These are phyloP conservation scores for Zea luxurians DNA, from an alignment of 176 grass and related monocot genomes.

Conservation along the genomic window DNA sequence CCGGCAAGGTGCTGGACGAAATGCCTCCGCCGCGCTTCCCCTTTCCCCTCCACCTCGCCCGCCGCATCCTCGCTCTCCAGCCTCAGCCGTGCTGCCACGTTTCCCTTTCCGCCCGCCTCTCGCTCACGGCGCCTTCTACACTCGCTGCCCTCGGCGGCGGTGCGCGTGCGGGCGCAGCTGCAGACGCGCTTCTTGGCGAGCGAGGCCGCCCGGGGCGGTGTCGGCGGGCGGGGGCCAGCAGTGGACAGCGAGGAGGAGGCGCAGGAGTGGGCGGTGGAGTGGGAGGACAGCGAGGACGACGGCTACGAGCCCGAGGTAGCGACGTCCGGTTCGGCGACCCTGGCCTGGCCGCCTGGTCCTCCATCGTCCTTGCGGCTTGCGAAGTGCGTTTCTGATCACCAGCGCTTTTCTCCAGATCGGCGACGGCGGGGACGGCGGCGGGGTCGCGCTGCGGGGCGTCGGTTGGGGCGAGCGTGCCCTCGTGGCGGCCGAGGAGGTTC, in stretches of 20 bases:
- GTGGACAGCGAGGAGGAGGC: not conserved
- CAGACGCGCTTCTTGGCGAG: conserved; percentile 30
- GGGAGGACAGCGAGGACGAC: conserved; percentile 68
- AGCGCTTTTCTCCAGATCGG: conserved; percentile 55
- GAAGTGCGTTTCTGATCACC: not conserved
- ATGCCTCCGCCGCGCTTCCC: not conserved
- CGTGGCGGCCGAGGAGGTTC: conserved; percentile 55
- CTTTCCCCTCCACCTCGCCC: not conserved
- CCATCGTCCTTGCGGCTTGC: not conserved
- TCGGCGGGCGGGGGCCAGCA: not conserved
- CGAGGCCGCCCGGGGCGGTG: conserved; percentile 15
- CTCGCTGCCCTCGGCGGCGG: not conserved
- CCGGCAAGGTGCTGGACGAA: conserved; percentile 45
- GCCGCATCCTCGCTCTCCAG: not conserved
- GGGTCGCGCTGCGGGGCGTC: conserved; percentile 60
- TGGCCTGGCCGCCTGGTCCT: too few species aligned
- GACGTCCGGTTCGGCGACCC: not conserved
- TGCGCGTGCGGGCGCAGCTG: not conserved
- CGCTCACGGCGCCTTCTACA: not conserved
- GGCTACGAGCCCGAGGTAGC: conserved; percentile 48
- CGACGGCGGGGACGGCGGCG: conserved; percentile 80
- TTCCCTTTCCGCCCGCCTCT: not conserved
- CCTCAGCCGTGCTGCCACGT: not conserved
- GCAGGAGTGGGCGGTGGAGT: conserved; percentile 39
- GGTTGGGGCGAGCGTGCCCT: conserved; percentile 65